Evolutionary conservation across 2,329 filamentous ascomycete species (phyloP), one percentile per base, ranked within the genome.

Genomic region (Diplodia intermedia): DNA sequence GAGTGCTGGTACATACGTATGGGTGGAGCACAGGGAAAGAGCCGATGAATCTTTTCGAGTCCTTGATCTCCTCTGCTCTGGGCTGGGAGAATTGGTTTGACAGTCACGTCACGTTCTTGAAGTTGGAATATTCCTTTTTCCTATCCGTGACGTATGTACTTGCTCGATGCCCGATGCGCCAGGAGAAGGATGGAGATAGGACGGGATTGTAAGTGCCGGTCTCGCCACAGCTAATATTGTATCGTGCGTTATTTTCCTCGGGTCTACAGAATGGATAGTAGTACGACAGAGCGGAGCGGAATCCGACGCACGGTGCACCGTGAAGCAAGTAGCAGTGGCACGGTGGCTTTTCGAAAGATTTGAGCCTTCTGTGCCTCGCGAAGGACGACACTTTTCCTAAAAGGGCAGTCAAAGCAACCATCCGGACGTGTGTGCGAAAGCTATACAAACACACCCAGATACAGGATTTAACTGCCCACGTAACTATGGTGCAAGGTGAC

Each of bases 251-350:
- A 11, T 47, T 47, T 20, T 47, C 26, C n/a, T 47, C 43, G 43
- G 43, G 43, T 8, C 18, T 47, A 14, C 43, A 47, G 9, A 47
- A 20, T 47, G 43, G n/a, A 8, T 20, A 9, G 18, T 20, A 20
- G 43, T 47, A 47, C 43, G 43, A 47, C 43, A 47, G 43, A 47
- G 43, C 43, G 43, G 43, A 47, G 43, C 43, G 43, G 43, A 47
- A 47, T 20, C 43, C n/a, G 43, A 47, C 43, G 43, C 43, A 20
- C 36, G 36, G 36, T 38, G 36, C 36, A 38, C 36, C 8, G 36
- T 11, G 11, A 38, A 11, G 43, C 7, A 20, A n/a, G 40, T 20
- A 47, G 18, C 40, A 47, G 40, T n/a, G 18, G 40, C 12, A 38
- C 36, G 11, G 36, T 12, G 36, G 36, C 6, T 33, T 33, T 33